Percentiles rank a stretch among this genome's conserved stretches.
These are phyloP conservation scores for Trichocladium antarcticum DNA, from an alignment of 495 filamentous ascomycete species.

Conservation along the genomic window DNA sequence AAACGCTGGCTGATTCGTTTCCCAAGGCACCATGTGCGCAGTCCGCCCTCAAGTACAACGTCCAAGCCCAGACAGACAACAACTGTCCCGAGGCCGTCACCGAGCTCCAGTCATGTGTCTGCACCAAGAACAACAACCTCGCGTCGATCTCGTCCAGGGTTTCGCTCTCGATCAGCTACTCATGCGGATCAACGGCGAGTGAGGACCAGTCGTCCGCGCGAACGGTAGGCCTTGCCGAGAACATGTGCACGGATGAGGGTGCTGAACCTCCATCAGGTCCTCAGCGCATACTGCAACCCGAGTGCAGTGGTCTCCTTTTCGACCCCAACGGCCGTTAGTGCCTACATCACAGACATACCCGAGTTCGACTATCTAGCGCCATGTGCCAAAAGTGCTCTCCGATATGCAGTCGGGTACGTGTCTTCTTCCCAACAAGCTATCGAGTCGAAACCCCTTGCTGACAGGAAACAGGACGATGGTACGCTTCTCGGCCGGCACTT, in stretches of 20 bases:
- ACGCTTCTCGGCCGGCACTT: not conserved
- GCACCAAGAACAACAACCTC: constrained; percentile 40
- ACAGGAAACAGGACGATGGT: constrained; percentile 28
- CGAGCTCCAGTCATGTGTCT: constrained; percentile 38
- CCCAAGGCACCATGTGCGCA: constrained; percentile 39
- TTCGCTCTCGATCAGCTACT: constrained; percentile 28
- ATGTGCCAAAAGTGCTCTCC: constrained; percentile 33
- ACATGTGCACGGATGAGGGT: not conserved
- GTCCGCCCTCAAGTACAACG: constrained; percentile 29
- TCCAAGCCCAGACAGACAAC: constrained; percentile 31
- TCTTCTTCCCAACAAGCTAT: no score
- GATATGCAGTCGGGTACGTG: constrained; percentile 31
- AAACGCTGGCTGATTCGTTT: not conserved
- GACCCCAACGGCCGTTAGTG: constrained; percentile 28
- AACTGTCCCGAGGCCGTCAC: constrained; percentile 32
- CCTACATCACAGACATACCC: constrained; percentile 40
- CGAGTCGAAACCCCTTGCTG: not conserved
- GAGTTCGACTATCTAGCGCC: constrained; percentile 33
- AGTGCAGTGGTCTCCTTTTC: constrained; percentile 24
- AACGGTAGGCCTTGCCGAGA: constrained; percentile 19
- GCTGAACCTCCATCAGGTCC: constrained; percentile 8
- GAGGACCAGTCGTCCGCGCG: constrained; percentile 36
- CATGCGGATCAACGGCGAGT: constrained; percentile 34
- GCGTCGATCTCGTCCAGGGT: constrained; percentile 29
- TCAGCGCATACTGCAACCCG: constrained; percentile 40